Evolutionary conservation across 768 basidiomycete genomes (phyloP), one percentile per base, ranked within the genome.

Genomic region (Russula compacta): DNA sequence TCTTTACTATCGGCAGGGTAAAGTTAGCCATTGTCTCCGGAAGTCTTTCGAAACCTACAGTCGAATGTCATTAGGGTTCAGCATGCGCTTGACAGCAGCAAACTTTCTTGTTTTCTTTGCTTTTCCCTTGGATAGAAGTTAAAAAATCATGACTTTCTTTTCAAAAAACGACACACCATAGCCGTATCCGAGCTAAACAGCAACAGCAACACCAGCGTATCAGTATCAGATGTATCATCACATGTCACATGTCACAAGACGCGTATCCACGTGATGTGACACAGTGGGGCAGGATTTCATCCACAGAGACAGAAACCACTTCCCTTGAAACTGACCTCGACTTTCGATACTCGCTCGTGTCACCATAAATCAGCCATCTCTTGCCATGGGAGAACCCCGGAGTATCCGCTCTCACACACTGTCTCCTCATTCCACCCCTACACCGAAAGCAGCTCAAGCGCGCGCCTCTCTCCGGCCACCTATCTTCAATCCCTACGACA

Each of bases 91-190:
- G 49, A 95, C 92, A 10, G 85, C 76, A 2, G 94, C 95, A 71
- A 98, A 98, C 72, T 95, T 95, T 73, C 94, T 81, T 1, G 93
- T 95, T 73, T 93, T 95, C 73, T 92, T 92, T 33, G 90, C 91
- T 74, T 84, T 93, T 12, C 84, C 90, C 94, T 97, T 64, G 5
- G 5, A 47, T 36, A 19, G 11, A 8, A 39, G 1, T 29, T 38
- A 6, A 24, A 11, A 29, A 39, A 24, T 24, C 6, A 9, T 29
- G 24, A 29, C 8, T 24, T 19, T 8, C 24, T 10, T 40, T 8
- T 52, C 9, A 44, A 52, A 21, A 51, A 36, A 39, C 35, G 21
- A 61, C 59, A 24, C 42, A 61, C 63, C 63, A 64, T 64, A 1
- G 35, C 9, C 10, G 36, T 39, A 21, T 12, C 3, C 3, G 14